Percentiles rank a stretch among this genome's conserved stretches.
Conservation (phyloP, 2,329 filamentous ascomycete genomes). For the Aspergillus aculeatus region DNA sequence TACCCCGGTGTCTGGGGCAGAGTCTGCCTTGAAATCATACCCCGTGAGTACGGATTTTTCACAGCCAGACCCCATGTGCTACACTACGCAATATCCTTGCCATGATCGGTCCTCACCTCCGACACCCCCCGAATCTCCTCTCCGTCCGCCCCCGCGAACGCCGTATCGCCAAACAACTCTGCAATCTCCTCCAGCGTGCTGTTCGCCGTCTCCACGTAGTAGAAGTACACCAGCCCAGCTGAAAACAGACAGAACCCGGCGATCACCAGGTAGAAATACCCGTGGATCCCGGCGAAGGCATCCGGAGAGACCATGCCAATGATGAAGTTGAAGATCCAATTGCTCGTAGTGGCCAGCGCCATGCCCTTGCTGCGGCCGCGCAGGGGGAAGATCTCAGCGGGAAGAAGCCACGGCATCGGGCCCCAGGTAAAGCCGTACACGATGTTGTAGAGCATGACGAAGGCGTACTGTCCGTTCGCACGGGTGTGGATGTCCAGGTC, state of each 20-base stretch:
- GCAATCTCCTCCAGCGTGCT: conserved; percentile 38
- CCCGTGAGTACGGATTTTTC: no score
- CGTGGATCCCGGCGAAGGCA: conserved; percentile 43
- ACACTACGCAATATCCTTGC: background rate
- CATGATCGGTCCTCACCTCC: conserved; percentile 10
- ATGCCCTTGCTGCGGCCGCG: conserved; percentile 42
- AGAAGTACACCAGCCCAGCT: conserved; percentile 38
- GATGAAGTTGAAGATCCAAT: conserved; percentile 56
- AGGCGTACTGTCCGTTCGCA: conserved; percentile 41
- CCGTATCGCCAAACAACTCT: conserved; percentile 42
- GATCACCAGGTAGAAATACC: conserved; percentile 46
- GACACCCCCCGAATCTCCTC: conserved; percentile 6
- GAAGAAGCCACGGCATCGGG: conserved; percentile 42
- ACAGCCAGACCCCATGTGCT: no score
- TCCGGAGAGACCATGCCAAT: conserved; percentile 43
- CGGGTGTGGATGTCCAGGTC: conserved; percentile 24
- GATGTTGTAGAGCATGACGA: conserved; percentile 42
- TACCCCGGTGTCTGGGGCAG: no score
- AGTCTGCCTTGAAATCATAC: no score
- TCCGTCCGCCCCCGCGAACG: conserved; percentile 30
- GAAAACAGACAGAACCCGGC: conserved; percentile 44
- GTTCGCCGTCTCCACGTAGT: conserved; percentile 44
- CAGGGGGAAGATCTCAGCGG: conserved; percentile 31
- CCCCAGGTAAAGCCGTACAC: conserved; percentile 42
- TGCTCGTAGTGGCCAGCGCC: conserved; percentile 43